Evolutionary conservation across 108 stramenopile genomes (phyloP).

Genomic region (Mediolabrus comicus): DNA sequence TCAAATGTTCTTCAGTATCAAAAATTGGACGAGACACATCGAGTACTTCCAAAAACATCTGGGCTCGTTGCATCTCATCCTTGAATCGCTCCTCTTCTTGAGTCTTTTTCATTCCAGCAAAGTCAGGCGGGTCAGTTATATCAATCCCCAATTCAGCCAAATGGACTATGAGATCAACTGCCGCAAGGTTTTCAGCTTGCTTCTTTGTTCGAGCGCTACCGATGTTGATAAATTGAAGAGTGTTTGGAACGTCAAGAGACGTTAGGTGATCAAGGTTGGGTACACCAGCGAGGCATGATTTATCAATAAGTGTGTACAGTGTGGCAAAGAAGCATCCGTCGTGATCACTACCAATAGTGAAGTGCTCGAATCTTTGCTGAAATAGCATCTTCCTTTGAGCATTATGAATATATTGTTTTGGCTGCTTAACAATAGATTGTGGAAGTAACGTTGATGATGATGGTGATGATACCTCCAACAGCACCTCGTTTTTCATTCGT

Average conservation of each 20-base stretch:
- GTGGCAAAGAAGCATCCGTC: neutral
- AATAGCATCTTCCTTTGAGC: slow-evolving; percentile 4
- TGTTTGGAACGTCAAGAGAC: neutral
- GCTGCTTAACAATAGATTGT: neutral
- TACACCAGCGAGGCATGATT: neutral
- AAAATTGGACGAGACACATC: neutral
- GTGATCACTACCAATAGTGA: neutral
- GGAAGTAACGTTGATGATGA: neutral
- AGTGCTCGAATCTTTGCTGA: neutral
- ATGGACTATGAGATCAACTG: neutral
- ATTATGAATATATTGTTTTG: neutral
- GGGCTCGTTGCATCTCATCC: neutral
- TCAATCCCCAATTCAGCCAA: slow-evolving; percentile 2
- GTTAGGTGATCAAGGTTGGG: neutral
- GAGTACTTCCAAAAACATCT: slow-evolving; percentile 6
- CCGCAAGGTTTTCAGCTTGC: neutral
- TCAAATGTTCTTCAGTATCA: neutral
- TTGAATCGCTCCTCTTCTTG: neutral
- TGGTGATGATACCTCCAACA: neutral
- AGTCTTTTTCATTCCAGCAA: neutral
- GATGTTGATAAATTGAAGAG: neutral
- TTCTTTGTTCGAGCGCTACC: neutral
- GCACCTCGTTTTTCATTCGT: neutral
- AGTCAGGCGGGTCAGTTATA: neutral
- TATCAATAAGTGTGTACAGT: neutral